These are phyloP conservation scores for Rhododendron mucronatum DNA, from an alignment of 148 eudicot genomes.

Conservation along the genomic window DNA sequence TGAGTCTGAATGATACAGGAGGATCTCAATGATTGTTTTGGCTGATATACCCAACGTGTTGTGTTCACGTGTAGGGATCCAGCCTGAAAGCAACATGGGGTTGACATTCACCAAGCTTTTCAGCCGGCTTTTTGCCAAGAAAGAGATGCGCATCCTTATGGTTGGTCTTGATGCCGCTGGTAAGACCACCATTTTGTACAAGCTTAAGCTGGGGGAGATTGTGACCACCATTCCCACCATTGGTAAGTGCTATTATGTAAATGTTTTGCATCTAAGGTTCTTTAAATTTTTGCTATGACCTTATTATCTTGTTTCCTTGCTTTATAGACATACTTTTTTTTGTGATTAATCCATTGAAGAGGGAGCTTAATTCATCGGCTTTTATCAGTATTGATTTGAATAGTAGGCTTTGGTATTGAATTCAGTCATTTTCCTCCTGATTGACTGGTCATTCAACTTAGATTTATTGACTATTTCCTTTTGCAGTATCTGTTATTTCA, in stretches of 20 bases:
- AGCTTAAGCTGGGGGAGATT: conserved; percentile 56
- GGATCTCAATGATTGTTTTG: background rate
- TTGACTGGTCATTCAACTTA: background rate
- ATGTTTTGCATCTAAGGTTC: background rate
- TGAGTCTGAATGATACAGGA: background rate
- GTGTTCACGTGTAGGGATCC: conserved; percentile 17
- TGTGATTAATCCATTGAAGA: background rate
- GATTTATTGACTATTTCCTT: background rate
- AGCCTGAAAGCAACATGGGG: conserved; percentile 32
- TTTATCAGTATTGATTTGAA: background rate
- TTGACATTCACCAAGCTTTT: conserved; percentile 49
- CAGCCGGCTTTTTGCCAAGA: conserved; percentile 55
- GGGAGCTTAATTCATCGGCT: background rate
- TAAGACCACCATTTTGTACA: conserved; percentile 55
- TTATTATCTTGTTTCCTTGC: background rate
- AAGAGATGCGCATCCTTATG: conserved; percentile 53
- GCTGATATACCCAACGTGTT: background rate
- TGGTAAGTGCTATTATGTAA: conserved; percentile 23
- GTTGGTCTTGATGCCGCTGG: conserved; percentile 56
- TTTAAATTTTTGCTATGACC: background rate
- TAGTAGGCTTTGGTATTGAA: background rate
- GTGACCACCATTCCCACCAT: conserved; percentile 52
- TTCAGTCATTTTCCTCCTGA: background rate
- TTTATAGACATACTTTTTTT: background rate
- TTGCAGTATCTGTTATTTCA: background rate